Conservation (phyloP, 148 eudicot species). For the Rhododendron ferrugineum region DNA sequence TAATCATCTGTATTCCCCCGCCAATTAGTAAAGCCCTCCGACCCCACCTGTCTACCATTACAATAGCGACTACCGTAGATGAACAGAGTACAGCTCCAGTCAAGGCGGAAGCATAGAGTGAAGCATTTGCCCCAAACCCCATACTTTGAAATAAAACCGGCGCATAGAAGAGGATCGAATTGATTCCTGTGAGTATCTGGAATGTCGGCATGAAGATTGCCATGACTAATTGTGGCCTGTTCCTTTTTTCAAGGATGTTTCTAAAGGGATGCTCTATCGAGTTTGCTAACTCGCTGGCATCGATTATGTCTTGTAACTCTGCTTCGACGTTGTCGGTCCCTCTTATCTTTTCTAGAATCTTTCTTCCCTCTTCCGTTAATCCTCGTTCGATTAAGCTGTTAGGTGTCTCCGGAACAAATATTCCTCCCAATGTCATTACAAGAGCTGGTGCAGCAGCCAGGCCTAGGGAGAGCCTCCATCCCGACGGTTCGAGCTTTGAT, state of each 20-base stretch:
- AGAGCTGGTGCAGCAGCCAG: conserved; percentile 71
- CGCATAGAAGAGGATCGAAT: conserved; percentile 76
- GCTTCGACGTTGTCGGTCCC: conserved; percentile 51
- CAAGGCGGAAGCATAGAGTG: conserved; percentile 58
- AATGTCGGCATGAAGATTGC: conserved; percentile 75
- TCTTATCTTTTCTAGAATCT: conserved; percentile 54
- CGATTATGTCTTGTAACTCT: conserved; percentile 59
- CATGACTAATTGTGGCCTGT: conserved; percentile 73
- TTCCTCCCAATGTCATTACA: conserved; percentile 67
- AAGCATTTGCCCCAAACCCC: conserved; percentile 57
- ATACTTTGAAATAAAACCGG: conserved; percentile 74
- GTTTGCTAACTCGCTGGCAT: conserved; percentile 70
- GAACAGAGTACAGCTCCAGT: conserved; percentile 59
- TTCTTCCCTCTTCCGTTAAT: conserved; percentile 39
- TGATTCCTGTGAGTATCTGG: conserved; percentile 78
- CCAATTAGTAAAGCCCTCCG: conserved; percentile 54
- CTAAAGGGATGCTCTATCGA: conserved; percentile 66
- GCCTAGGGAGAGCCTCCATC: conserved; percentile 84
- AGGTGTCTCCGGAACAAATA: conserved; percentile 77
- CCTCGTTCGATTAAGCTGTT: conserved; percentile 74
- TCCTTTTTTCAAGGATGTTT: conserved; percentile 58
- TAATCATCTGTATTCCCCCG: conserved; percentile 61
- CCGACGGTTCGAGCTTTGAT: conserved; percentile 65
- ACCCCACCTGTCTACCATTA: conserved; percentile 56
- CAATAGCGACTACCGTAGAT: conserved; percentile 58